phyloP scores from a whole-genome alignment of 2,329 filamentous ascomycete species.

The Clarireedia paspali region DNA sequence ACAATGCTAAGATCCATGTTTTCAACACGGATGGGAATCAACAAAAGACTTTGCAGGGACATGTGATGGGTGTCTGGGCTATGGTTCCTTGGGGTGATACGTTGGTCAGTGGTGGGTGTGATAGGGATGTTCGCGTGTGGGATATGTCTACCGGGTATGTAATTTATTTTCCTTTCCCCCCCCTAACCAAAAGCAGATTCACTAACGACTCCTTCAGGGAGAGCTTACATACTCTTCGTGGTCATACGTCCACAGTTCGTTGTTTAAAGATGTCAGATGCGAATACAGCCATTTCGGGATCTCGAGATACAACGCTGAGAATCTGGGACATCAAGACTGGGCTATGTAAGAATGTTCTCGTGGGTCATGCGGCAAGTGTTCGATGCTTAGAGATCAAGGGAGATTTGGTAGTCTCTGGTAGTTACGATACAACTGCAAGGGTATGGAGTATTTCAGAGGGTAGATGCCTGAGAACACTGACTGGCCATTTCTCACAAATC shows the following conservation, averaged over 20 bases:
- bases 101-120: conserved; percentile 91
- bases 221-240: conserved; percentile 75
- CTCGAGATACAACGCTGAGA: conserved; percentile 85
- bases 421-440: conserved; percentile 92
- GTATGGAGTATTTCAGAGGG: conserved; percentile 98
- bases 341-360: conserved; percentile 81
- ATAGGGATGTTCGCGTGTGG: conserved; percentile 95
- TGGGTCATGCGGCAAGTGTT: conserved; percentile 93
- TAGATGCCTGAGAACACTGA: conserved; percentile 79
- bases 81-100: conserved; percentile 98
- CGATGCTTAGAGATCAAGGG: conserved; percentile 93
- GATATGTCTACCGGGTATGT: conserved; percentile 84
- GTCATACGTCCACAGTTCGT: conserved; percentile 92
- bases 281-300: conserved; percentile 92
- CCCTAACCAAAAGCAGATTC: conserved; percentile 7
- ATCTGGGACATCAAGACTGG: conserved; percentile 92
- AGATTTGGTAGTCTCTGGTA: conserved; percentile 94
- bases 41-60: conserved; percentile 82
- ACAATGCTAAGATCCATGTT: conserved; percentile 98
- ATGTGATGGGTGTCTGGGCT: conserved; percentile 99
- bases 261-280: conserved; percentile 96
- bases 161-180: too few species aligned
- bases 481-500: conserved; percentile 96
- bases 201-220: conserved; percentile 39
- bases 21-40: conserved; percentile 88